A percentile compares a stretch with the other conserved stretches of the same genome.
These are phyloP conservation scores for Amorphotheca resinae DNA, from an alignment of 495 filamentous ascomycete genomes.

Conservation along the genomic window DNA sequence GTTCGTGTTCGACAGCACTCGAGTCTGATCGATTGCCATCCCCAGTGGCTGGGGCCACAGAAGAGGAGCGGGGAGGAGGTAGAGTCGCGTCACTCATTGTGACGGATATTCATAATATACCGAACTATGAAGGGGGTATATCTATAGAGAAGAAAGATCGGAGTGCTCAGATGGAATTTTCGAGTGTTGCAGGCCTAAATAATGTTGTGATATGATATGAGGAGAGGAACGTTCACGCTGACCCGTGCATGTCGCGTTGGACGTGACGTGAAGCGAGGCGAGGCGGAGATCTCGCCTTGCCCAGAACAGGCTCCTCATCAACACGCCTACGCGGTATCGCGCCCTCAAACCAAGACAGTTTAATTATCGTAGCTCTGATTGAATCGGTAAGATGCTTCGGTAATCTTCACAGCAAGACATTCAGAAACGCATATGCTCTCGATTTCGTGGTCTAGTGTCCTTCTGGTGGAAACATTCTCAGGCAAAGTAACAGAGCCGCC, in stretches of 20 bases:
- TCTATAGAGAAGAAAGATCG: conserved; percentile 4
- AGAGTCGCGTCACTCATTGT: conserved; percentile 22
- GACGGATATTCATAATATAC: conserved; percentile 17
- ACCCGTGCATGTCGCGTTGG: neutral
- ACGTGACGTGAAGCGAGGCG: conserved; percentile 1
- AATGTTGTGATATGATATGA: conserved; percentile 10
- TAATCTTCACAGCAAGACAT: too few species aligned
- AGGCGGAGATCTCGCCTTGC: neutral
- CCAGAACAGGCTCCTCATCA: neutral
- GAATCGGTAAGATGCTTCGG: too few species aligned
- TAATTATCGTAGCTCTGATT: too few species aligned
- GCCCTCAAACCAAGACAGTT: too few species aligned
- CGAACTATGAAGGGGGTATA: conserved; percentile 1
- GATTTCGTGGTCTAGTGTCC: too few species aligned
- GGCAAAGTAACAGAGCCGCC: too few species aligned
- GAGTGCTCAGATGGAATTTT: neutral
- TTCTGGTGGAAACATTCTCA: too few species aligned
- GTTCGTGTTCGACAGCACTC: conserved; percentile 7
- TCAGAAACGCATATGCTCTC: too few species aligned
- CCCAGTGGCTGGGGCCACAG: conserved; percentile 3
- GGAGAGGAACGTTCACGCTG: neutral
- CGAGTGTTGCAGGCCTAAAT: conserved; percentile 5
- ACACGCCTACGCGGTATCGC: neutral
- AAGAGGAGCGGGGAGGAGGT: conserved; percentile 18
- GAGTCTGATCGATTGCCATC: conserved; percentile 5